A percentile compares a stretch with the other conserved stretches of the same genome.
Conservation (phyloP, 257 asterid genomes). For the Jasminum sambac region DNA sequence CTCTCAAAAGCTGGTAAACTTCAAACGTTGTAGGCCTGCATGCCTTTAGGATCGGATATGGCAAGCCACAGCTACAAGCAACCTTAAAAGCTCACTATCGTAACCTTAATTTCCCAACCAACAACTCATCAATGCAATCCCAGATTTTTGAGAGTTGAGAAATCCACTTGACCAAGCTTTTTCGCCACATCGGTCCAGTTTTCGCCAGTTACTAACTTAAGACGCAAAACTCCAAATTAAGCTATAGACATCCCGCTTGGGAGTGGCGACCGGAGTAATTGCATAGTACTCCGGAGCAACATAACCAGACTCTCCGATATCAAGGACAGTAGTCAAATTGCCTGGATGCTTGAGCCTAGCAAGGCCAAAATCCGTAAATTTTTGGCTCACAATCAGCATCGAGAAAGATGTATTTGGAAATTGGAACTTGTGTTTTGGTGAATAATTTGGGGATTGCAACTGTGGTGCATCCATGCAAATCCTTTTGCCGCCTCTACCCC, state of each 20-base stretch:
- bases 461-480: constrained; percentile 53
- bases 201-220: constrained; percentile 51
- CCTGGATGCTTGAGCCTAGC: constrained; percentile 60
- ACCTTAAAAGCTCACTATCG: constrained; percentile 46
- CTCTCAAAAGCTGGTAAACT: constrained; percentile 47
- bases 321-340: constrained; percentile 48
- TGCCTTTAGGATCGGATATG: constrained; percentile 47
- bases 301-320: constrained; percentile 47
- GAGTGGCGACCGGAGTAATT: constrained; percentile 53
- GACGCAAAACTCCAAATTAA: constrained; percentile 55
- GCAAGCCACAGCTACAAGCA: constrained; percentile 48
- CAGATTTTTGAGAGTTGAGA: constrained; percentile 42
- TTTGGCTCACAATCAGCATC: constrained; percentile 41
- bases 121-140: constrained; percentile 39
- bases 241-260: constrained; percentile 56
- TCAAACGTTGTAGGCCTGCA: constrained; percentile 58
- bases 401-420: constrained; percentile 44
- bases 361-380: constrained; percentile 54
- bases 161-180: constrained; percentile 51
- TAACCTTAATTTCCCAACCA: constrained; percentile 39
- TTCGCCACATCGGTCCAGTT: constrained; percentile 32
- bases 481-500: constrained; percentile 44
- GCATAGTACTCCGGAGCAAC: constrained; percentile 47
- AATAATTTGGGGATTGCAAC: constrained; percentile 41
- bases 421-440: constrained; percentile 49